Evolutionary conservation across 257 asterid genomes (phyloP).

Genomic region (Solanum lycopersicoides): DNA sequence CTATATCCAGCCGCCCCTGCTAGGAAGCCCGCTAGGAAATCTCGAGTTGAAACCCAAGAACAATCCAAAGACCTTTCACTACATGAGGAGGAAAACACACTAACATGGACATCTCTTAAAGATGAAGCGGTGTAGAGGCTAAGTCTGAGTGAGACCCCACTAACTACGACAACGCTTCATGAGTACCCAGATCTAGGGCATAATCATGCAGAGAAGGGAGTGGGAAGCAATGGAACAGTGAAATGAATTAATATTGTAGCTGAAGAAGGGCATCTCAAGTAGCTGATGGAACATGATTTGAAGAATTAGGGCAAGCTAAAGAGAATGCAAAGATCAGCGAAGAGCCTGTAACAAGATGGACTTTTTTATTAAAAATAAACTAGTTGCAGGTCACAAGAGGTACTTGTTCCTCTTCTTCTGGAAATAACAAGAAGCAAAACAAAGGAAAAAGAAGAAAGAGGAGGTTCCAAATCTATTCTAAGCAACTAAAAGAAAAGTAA

Average conservation of each 20-base stretch:
- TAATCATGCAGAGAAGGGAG: background rate
- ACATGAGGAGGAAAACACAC: background rate
- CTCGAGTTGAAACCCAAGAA: background rate
- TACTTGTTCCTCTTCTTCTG: too few relatives aligned
- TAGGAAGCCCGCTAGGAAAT: background rate
- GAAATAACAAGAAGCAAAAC: too few relatives aligned
- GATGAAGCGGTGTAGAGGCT: background rate
- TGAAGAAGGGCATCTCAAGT: background rate
- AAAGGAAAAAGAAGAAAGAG: too few relatives aligned
- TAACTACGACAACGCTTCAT: background rate
- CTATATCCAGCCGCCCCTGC: too few relatives aligned
- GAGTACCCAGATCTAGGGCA: background rate
- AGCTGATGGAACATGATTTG: background rate
- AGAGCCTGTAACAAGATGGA: too few relatives aligned
- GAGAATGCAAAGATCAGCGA: too few relatives aligned
- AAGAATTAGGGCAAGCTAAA: background rate
- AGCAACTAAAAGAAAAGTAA: too few relatives aligned
- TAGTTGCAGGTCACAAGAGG: too few relatives aligned
- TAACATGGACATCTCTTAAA: background rate
- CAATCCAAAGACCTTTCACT: background rate
- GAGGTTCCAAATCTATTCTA: too few relatives aligned
- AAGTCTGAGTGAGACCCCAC: background rate
- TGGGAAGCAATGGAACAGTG: background rate
- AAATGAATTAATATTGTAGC: too few relatives aligned
- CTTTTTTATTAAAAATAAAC: too few relatives aligned